Conservation (phyloP, 1,284 basidiomycete species). For the Pseudozyma sp. region DNA sequence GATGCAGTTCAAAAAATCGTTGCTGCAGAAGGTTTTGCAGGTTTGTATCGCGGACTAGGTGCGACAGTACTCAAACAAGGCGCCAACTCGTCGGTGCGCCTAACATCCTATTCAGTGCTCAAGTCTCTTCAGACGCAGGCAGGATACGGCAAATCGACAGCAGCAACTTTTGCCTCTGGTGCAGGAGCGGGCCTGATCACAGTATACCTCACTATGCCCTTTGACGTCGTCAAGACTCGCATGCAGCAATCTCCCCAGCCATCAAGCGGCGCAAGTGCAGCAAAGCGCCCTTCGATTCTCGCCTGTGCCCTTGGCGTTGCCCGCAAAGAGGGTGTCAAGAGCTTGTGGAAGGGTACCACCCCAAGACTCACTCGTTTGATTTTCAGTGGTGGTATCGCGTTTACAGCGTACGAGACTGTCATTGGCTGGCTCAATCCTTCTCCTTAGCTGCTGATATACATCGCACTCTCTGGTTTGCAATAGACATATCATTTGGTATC, state of each 20-base stretch:
- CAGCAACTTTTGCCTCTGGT: slow-evolving; percentile 75
- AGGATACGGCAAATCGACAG: slow-evolving; percentile 73
- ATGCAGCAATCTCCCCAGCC: slow-evolving; percentile 79
- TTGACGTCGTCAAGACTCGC: slow-evolving; percentile 93
- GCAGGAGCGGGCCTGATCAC: slow-evolving; percentile 93
- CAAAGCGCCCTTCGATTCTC: slow-evolving; percentile 74
- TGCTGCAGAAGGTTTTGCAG: slow-evolving; percentile 75
- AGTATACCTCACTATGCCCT: slow-evolving; percentile 73
- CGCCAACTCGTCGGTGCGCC: slow-evolving; percentile 92
- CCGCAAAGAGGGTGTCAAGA: slow-evolving; percentile 79
- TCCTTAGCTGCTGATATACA: background rate
- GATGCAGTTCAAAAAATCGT: slow-evolving; percentile 19
- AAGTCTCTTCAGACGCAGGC: slow-evolving; percentile 71
- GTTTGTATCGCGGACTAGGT: slow-evolving; percentile 89
- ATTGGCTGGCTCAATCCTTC: slow-evolving; percentile 20
- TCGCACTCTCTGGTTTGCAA: too few species aligned
- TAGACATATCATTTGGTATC: too few species aligned
- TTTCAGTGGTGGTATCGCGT: slow-evolving; percentile 52
- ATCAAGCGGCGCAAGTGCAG: slow-evolving; percentile 76
- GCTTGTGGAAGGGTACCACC: slow-evolving; percentile 95
- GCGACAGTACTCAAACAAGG: slow-evolving; percentile 90
- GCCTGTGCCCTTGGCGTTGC: slow-evolving; percentile 92
- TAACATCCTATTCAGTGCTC: slow-evolving; percentile 90
- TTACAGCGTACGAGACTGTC: slow-evolving; percentile 43
- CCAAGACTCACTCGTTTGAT: slow-evolving; percentile 83